Evolutionary conservation across 106 monocot genomes (phyloP), one percentile per base, ranked within the genome.

Genomic region (Allium fistulosum): DNA sequence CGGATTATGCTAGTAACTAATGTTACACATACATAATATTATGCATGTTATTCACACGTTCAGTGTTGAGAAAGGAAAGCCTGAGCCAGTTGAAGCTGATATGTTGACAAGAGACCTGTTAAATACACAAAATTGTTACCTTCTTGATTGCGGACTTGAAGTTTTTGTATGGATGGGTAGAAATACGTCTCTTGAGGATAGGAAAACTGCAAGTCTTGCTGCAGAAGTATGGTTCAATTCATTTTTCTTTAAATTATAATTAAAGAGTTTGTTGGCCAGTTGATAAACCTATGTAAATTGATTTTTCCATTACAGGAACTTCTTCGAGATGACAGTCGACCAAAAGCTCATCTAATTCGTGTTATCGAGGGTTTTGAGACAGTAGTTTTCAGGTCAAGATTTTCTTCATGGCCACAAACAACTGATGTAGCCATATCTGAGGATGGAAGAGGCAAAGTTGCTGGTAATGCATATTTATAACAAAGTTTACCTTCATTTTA

Each of bases 301-400:
- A 46, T 65, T 12, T 12, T 13, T 48, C 51, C 10, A 0, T 63
- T 51, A 4, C 68, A 94, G 94, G 90, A 90, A 75, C 68, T 90
- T 59, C 71, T 90, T 53, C 64, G 27, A 64, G 75, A 67, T 28
- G 51, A 66, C 70, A 72, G 52, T 62, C 71, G 83, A 16, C 79
- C 66, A 47, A 80, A 85, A 75, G 82, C 90, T 77, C 77, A 87
- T 51, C 56, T 87, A 53, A 77, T 85, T 67, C 82, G 94, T 65
- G 76, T 94, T 51, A 94, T 94, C 71, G 94, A 94, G 68, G 94
- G 90, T 72, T 90, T 85, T 85, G 94, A 94, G 80, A 90, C 84
- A 4, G 80, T 87, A 26, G 72, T 59, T 59, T 94, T 94, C 26
- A 67, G 80, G 56, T 84, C 84, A 46, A 94, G 84, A 48, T 94